These are phyloP conservation scores for Boletus reticuloceps DNA, from an alignment of 768 basidiomycete genomes.

Conservation along the genomic window DNA sequence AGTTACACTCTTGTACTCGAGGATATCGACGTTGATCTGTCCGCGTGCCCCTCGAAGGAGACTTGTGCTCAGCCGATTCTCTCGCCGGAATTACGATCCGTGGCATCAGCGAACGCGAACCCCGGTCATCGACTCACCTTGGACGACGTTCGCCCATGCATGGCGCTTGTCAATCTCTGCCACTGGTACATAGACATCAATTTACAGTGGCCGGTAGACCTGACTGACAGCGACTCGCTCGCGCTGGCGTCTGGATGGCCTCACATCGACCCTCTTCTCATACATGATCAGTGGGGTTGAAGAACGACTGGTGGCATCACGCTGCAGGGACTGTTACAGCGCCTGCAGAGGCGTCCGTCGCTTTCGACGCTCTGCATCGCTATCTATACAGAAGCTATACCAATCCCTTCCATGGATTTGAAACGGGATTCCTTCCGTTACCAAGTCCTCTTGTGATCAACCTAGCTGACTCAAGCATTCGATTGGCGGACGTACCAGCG, in stretches of 20 bases:
- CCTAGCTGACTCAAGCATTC: too few species aligned
- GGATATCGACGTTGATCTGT: background rate
- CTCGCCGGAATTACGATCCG: too few species aligned
- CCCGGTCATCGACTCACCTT: background rate
- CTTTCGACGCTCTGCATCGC: background rate
- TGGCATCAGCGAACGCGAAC: background rate
- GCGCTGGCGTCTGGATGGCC: background rate
- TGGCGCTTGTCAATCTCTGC: background rate
- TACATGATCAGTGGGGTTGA: background rate
- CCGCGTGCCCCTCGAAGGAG: background rate
- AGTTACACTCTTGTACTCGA: background rate
- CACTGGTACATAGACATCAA: background rate
- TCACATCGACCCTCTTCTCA: background rate
- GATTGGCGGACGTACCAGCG: too few species aligned
- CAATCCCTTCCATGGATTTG: background rate
- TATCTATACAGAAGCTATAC: background rate
- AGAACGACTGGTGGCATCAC: background rate
- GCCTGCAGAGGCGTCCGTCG: background rate
- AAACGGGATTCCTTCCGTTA: background rate
- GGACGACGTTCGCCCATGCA: background rate
- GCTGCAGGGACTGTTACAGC: background rate
- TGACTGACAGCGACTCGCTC: background rate
- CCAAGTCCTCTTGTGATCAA: too few species aligned
- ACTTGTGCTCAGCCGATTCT: background rate
- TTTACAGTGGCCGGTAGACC: background rate